These are phyloP conservation scores for Candida oleophila DNA, from an alignment of 805 yeast genomes.

Conservation along the genomic window DNA sequence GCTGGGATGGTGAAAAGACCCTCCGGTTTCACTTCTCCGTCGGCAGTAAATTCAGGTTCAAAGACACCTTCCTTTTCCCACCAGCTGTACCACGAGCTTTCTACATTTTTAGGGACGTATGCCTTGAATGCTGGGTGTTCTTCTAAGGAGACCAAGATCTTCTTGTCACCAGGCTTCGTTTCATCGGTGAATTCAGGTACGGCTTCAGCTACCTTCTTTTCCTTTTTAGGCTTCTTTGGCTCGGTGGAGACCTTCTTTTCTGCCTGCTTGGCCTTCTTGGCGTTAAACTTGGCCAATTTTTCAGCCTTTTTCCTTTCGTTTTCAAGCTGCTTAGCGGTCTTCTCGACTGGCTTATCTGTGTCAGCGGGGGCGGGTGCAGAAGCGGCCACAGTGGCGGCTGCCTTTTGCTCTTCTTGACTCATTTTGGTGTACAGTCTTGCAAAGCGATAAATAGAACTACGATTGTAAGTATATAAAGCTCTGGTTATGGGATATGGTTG, in stretches of 20 bases:
- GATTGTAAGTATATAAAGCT: slow-evolving; percentile 1
- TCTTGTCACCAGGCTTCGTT: slow-evolving; percentile 89
- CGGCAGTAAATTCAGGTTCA: slow-evolving; percentile 76
- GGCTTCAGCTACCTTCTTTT: slow-evolving; percentile 66
- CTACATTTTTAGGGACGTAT: slow-evolving; percentile 88
- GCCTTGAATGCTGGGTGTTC: slow-evolving; percentile 87
- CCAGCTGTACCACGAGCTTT: slow-evolving; percentile 97
- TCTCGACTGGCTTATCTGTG: slow-evolving; percentile 34
- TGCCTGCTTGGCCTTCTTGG: slow-evolving; percentile 68
- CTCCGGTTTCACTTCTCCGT: slow-evolving; percentile 75
- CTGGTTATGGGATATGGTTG: not conserved
- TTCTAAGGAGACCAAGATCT: slow-evolving; percentile 78
- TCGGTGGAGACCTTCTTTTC: slow-evolving; percentile 42
- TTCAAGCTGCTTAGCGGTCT: slow-evolving; percentile 79
- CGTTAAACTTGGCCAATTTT: slow-evolving; percentile 81
- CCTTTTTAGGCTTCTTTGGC: slow-evolving; percentile 63
- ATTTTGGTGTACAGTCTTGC: slow-evolving; percentile 8
- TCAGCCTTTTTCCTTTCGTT: slow-evolving; percentile 88
- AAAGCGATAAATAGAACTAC: not conserved
- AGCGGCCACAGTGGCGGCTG: slow-evolving; percentile 5
- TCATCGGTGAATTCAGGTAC: slow-evolving; percentile 82
- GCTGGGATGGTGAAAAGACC: slow-evolving; percentile 91
- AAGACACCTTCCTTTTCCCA: slow-evolving; percentile 89
- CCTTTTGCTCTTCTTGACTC: slow-evolving; percentile 8
- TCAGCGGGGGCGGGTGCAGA: slow-evolving; percentile 13